phyloP scores from a whole-genome alignment of 495 filamentous ascomycete species.

The Trichoderma erinaceum region DNA sequence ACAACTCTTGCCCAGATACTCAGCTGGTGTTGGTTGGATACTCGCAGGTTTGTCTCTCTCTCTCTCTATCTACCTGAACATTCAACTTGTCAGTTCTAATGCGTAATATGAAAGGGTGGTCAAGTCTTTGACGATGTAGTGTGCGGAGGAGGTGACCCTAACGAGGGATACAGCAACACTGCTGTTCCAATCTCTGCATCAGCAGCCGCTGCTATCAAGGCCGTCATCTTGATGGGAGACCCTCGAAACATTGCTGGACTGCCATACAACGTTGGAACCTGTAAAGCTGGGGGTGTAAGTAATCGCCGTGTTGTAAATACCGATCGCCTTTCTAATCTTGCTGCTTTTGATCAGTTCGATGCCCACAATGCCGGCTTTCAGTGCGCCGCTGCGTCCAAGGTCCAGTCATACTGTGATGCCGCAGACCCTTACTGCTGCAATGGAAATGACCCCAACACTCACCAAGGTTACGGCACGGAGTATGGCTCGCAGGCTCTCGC shows the following conservation, averaged over 20 bases:
- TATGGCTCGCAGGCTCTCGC: constrained; percentile 33
- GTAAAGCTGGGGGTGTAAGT: constrained; percentile 50
- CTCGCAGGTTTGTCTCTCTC: constrained; percentile 40
- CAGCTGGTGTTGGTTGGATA: constrained; percentile 58
- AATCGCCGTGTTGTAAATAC: neutral
- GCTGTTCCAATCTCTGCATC: constrained; percentile 41
- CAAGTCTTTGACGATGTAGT: constrained; percentile 60
- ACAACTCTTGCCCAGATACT: constrained; percentile 49
- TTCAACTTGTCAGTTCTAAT: neutral
- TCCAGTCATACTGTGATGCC: constrained; percentile 60
- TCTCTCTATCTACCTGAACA: neutral
- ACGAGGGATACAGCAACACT: constrained; percentile 18
- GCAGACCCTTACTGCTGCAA: constrained; percentile 62
- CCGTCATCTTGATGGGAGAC: constrained; percentile 58
- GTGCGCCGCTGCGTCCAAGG: constrained; percentile 48
- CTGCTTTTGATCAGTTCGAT: constrained; percentile 40
- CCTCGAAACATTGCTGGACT: constrained; percentile 48
- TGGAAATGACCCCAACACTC: constrained; percentile 51
- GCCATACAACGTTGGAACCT: constrained; percentile 57
- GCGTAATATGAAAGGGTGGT: constrained; percentile 38
- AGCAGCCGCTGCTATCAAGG: constrained; percentile 45
- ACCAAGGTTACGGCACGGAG: constrained; percentile 55
- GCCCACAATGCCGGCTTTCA: constrained; percentile 49
- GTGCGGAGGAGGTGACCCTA: constrained; percentile 44
- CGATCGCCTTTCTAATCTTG: neutral